phyloP scores from a whole-genome alignment of 768 basidiomycete species.

The Kwoniella botswanensis region DNA sequence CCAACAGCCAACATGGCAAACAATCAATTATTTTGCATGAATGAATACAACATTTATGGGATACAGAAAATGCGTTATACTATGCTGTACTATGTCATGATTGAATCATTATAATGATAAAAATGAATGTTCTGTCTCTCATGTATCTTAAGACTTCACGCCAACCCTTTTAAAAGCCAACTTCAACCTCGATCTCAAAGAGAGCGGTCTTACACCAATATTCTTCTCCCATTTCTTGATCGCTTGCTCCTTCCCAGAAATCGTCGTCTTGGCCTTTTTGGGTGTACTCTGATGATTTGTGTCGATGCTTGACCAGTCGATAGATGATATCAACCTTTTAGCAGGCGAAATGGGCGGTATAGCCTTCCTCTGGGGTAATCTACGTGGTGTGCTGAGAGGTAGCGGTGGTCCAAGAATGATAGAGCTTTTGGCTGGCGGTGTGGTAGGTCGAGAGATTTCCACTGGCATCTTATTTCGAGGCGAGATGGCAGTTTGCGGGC shows the following conservation, averaged over 20 bases:
- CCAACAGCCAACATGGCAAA: too few relatives aligned
- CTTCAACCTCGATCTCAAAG: slow-evolving; percentile 33
- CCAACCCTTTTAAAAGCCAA: slow-evolving; percentile 11
- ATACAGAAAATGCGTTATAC: too few relatives aligned
- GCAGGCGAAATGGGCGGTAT: not conserved
- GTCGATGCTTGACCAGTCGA: slow-evolving; percentile 15
- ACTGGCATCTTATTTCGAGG: not conserved
- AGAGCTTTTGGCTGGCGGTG: not conserved
- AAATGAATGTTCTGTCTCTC: not conserved
- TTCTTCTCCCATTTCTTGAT: not conserved
- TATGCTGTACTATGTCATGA: too few relatives aligned
- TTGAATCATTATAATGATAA: not conserved
- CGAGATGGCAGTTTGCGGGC: not conserved
- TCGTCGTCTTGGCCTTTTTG: not conserved
- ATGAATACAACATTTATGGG: too few relatives aligned
- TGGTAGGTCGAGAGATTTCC: not conserved
- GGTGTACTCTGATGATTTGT: not conserved
- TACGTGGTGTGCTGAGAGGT: not conserved
- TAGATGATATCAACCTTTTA: slow-evolving; percentile 13
- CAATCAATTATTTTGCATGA: too few relatives aligned
- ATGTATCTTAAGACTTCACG: not conserved
- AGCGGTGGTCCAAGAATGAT: not conserved
- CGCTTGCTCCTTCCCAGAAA: not conserved
- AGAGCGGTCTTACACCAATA: slow-evolving; percentile 18
- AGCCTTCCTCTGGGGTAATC: not conserved